Evolutionary conservation across 2,329 filamentous ascomycete species (phyloP).

Genomic region (Xylariaceae sp.): DNA sequence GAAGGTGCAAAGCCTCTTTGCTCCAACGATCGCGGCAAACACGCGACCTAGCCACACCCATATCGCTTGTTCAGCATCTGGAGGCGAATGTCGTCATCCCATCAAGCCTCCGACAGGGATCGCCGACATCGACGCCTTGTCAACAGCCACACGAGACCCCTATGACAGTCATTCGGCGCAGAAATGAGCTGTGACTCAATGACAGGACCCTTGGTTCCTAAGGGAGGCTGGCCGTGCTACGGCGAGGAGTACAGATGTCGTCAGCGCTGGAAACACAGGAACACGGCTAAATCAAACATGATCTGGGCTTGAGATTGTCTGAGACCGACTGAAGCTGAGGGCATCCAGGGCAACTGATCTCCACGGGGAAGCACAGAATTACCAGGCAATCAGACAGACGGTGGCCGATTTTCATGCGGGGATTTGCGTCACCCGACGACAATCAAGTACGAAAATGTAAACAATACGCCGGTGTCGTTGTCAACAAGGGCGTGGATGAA

Average conservation of each 20-base stretch:
- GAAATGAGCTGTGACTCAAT: background rate
- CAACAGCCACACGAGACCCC: background rate
- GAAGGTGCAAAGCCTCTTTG: constrained; percentile 16
- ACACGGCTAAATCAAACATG: background rate
- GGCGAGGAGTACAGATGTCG: constrained; percentile 1
- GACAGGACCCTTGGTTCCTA: background rate
- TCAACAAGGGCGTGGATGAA: background rate
- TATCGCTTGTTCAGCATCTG: background rate
- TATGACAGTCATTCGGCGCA: background rate
- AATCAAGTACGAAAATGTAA: background rate
- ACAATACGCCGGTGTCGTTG: background rate
- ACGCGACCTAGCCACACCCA: background rate
- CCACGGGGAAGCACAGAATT: background rate
- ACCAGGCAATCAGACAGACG: background rate
- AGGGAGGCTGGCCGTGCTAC: background rate
- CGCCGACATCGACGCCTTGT: background rate
- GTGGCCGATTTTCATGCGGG: background rate
- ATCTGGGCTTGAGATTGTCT: background rate
- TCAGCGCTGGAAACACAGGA: background rate
- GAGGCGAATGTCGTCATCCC: background rate
- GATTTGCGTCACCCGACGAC: background rate
- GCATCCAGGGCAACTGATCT: background rate
- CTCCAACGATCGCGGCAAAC: constrained; percentile 4
- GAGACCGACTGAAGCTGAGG: background rate
- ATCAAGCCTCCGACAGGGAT: background rate